Evolutionary conservation across 75 land plant species (phyloP).

Genomic region (Isoetes taiwanensis): DNA sequence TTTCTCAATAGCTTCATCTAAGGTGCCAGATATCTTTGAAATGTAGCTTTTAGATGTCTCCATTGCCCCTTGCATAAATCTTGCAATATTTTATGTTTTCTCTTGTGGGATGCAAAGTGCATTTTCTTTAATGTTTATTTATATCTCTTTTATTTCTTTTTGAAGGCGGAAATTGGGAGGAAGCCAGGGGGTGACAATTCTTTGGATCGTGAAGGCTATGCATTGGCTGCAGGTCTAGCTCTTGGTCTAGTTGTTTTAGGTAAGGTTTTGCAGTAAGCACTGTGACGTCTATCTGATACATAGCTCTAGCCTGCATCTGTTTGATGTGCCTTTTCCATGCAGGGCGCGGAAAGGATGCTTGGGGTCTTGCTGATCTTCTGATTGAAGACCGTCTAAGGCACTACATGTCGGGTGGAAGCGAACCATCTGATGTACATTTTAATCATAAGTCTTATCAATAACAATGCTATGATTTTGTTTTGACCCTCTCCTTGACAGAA

Average conservation of each 20-base stretch:
- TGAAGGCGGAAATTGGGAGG: constrained; percentile 94
- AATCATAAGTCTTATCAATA: not conserved
- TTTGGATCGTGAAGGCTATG: constrained; percentile 96
- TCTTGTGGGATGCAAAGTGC: not conserved
- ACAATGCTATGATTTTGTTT: not conserved
- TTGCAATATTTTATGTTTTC: not conserved
- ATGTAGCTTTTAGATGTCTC: no score
- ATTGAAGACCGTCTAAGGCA: constrained; percentile 75
- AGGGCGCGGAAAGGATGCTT: constrained; percentile 80
- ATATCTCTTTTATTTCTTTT: not conserved
- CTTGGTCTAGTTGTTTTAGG: constrained; percentile 90
- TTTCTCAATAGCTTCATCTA: no score
- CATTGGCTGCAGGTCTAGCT: constrained; percentile 92
- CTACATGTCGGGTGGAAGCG: constrained; percentile 62
- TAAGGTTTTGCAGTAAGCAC: constrained; percentile 9
- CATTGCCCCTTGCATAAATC: no score
- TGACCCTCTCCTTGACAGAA: no score
- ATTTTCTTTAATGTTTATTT: not conserved
- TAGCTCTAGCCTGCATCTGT: not conserved
- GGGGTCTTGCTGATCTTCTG: constrained; percentile 46
- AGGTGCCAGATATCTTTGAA: no score
- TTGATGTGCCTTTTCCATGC: not conserved
- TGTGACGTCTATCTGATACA: not conserved
- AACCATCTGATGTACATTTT: constrained; percentile 42
- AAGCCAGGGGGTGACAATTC: constrained; percentile 95